A percentile compares a stretch with the other conserved stretches of the same genome.
These are phyloP conservation scores for Persicaria tinctoria DNA, from an alignment of 148 eudicot species.

Conservation along the genomic window DNA sequence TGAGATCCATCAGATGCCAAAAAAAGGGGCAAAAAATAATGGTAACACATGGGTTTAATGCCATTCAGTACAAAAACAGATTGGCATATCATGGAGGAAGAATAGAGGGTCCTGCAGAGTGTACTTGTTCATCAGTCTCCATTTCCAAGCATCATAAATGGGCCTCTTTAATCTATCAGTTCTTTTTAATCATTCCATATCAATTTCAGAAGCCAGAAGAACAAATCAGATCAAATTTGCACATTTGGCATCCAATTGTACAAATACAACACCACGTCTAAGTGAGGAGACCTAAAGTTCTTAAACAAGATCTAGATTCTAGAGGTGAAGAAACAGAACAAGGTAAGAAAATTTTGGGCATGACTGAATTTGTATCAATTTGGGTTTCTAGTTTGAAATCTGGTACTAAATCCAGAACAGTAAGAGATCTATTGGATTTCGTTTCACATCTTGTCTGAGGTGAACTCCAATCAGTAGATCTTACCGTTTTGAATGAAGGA, in stretches of 20 bases:
- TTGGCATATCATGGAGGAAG: no score
- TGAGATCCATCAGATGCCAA: not conserved
- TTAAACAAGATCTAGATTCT: not conserved
- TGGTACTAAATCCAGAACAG: not conserved
- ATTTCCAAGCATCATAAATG: not conserved
- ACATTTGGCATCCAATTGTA: not conserved
- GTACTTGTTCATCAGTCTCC: not conserved
- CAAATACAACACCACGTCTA: not conserved
- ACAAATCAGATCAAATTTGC: not conserved
- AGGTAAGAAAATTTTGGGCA: not conserved
- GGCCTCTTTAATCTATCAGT: not conserved
- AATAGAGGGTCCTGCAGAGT: not conserved
- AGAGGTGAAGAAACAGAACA: not conserved
- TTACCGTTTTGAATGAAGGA: not conserved
- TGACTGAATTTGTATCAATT: not conserved
- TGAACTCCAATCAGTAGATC: not conserved
- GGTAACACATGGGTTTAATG: not conserved
- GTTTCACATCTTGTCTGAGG: not conserved
- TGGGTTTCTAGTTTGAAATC: not conserved
- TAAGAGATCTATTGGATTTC: not conserved
- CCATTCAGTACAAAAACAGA: not conserved
- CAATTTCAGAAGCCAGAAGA: not conserved
- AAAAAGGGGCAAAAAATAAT: not conserved
- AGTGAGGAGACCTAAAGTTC: not conserved
- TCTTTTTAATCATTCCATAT: not conserved